Evolutionary conservation across 2,329 filamentous ascomycete species (phyloP).

Genomic region (Claviceps cyperi): DNA sequence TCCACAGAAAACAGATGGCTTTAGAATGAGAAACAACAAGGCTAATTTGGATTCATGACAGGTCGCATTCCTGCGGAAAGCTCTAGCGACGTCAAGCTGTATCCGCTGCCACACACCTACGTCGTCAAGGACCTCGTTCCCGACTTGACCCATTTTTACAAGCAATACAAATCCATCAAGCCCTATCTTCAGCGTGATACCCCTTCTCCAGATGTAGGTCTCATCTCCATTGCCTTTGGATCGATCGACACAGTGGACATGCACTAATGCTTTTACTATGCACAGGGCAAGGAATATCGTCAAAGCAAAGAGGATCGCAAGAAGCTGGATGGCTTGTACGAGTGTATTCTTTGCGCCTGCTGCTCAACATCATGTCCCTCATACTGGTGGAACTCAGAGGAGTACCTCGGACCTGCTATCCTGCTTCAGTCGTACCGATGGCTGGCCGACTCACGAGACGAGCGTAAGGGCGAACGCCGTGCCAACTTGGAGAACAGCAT

Average conservation of each 20-base stretch:
- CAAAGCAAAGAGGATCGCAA: slow-evolving; percentile 84
- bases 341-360: slow-evolving; percentile 98
- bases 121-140: slow-evolving; percentile 98
- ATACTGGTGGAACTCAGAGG: slow-evolving; percentile 99
- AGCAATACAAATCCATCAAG: slow-evolving; percentile 99
- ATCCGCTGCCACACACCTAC: slow-evolving; percentile 96
- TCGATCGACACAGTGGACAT: neutral
- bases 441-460: slow-evolving; percentile 88
- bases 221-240: neutral
- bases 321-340: slow-evolving; percentile 96
- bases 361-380: slow-evolving; percentile 99
- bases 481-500: slow-evolving; percentile 93
- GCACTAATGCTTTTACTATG: neutral
- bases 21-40: too few relatives aligned
- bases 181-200: slow-evolving; percentile 91
- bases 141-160: slow-evolving; percentile 97
- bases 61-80: slow-evolving; percentile 86
- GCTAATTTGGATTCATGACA: slow-evolving; percentile 21
- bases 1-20: neutral
- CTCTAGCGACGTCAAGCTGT: slow-evolving; percentile 75
- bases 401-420: slow-evolving; percentile 94
- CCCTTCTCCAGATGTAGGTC: slow-evolving; percentile 63
- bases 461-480: slow-evolving; percentile 78
- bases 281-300: slow-evolving; percentile 76
- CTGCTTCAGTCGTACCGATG: slow-evolving; percentile 97